Conservation (phyloP, 2,329 filamentous ascomycete genomes). For the Exophiala sp. region DNA sequence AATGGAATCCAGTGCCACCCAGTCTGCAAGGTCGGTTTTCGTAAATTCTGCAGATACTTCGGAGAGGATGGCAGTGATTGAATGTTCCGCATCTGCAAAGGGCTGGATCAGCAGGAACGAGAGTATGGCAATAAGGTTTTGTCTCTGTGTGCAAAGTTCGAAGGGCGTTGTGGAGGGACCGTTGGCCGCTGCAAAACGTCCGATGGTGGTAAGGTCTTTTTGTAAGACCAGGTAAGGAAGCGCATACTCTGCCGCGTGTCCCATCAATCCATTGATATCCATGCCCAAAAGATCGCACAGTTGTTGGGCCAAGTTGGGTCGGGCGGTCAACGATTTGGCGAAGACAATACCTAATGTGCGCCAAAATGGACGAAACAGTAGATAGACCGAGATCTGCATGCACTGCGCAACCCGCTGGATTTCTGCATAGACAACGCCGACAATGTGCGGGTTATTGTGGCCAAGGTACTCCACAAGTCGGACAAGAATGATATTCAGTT, state of each 20-base stretch:
- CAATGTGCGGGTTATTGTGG: constrained; percentile 73
- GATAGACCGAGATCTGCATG: constrained; percentile 59
- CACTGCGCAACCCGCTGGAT: constrained; percentile 65
- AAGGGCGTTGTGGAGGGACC: constrained; percentile 53
- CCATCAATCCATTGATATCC: constrained; percentile 68
- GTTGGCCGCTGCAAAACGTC: constrained; percentile 71
- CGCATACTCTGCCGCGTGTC: constrained; percentile 74
- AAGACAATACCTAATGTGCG: constrained; percentile 75
- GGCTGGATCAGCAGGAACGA: constrained; percentile 57
- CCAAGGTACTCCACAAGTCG: constrained; percentile 84
- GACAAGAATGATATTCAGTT: constrained; percentile 80
- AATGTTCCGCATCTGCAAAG: constrained; percentile 63
- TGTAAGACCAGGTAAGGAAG: constrained; percentile 81
- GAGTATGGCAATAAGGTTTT: constrained; percentile 58
- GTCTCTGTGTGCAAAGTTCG: constrained; percentile 56
- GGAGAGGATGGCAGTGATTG: constrained; percentile 65
- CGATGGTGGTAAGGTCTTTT: constrained; percentile 72
- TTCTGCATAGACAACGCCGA: constrained; percentile 77
- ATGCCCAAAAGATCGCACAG: constrained; percentile 74
- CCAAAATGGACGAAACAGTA: constrained; percentile 85
- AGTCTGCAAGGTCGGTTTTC: constrained; percentile 60
- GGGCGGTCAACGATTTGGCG: constrained; percentile 73
- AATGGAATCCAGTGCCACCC: constrained; percentile 73
- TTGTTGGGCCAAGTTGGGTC: constrained; percentile 76
- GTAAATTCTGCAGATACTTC: constrained; percentile 69